Percentiles rank a stretch among this genome's conserved stretches.
Conservation (phyloP, 768 basidiomycete species). For the Podaxis sp. region DNA sequence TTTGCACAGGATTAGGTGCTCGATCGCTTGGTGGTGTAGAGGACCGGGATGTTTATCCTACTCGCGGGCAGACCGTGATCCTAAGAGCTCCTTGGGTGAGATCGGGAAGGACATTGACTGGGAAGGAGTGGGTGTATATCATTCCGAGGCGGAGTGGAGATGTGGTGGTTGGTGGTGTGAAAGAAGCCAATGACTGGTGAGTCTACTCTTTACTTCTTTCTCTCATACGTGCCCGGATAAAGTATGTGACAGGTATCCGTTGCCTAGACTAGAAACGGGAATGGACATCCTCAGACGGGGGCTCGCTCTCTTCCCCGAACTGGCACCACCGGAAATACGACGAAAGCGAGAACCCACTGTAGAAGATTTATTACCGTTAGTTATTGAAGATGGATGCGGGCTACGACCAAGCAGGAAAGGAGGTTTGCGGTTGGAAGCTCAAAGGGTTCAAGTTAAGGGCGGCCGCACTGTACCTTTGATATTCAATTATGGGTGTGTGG, state of each 20-base stretch:
- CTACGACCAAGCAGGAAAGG: conserved; percentile 53
- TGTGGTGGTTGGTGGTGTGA: conserved; percentile 67
- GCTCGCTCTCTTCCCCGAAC: conserved; percentile 53
- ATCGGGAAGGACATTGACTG: conserved; percentile 50
- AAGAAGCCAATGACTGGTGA: conserved; percentile 61
- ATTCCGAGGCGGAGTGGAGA: conserved; percentile 64
- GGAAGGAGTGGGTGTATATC: conserved; percentile 53
- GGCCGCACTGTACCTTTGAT: conserved; percentile 46
- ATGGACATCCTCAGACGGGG: conserved; percentile 57
- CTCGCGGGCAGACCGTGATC: conserved; percentile 82
- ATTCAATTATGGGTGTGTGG: conserved; percentile 65
- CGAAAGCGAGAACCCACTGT: conserved; percentile 42
- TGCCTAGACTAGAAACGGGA: conserved; percentile 61
- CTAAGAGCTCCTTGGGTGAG: conserved; percentile 69
- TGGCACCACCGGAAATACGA: conserved; percentile 54
- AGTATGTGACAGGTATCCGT: conserved; percentile 50
- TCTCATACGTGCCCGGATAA: not conserved
- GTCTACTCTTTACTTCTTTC: not conserved
- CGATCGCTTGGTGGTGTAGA: conserved; percentile 78
- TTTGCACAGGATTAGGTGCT: conserved; percentile 75
- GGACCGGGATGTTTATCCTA: conserved; percentile 70
- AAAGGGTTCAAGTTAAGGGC: conserved; percentile 30
- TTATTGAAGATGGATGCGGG: conserved; percentile 54
- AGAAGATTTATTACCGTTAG: conserved; percentile 45
- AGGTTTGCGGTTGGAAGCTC: conserved; percentile 54